phyloP scores from a whole-genome alignment of 2,329 filamentous ascomycete species.

The Thielaviopsis euricoi region DNA sequence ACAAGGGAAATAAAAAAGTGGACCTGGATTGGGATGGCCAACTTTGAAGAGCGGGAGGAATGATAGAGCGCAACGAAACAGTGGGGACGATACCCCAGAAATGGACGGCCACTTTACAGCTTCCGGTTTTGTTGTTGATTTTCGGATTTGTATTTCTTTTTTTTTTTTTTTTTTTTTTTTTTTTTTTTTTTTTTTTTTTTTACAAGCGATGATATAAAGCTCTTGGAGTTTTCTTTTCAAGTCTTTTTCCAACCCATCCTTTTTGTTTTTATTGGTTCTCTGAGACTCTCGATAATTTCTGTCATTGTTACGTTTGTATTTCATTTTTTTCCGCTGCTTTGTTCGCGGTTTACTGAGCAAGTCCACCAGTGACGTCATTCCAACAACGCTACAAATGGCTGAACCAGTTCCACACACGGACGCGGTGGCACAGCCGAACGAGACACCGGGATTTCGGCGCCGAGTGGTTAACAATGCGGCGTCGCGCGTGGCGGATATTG shows the following conservation, averaged over 20 bases:
- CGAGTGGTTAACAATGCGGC: not conserved
- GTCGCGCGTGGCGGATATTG: not conserved
- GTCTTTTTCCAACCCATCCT: no score
- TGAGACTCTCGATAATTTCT: no score
- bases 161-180: no score
- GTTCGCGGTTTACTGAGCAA: no score
- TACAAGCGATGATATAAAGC: no score
- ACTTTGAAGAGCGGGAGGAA: not conserved
- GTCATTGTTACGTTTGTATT: no score
- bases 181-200: no score
- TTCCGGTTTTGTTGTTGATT: not conserved
- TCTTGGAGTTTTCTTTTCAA: no score
- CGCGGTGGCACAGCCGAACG: not conserved
- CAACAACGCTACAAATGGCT: not conserved
- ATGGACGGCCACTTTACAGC: not conserved
- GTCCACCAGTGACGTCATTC: not conserved
- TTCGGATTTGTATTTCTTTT: not conserved
- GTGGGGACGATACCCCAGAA: not conserved
- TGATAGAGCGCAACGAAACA: not conserved
- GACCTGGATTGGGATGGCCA: not conserved
- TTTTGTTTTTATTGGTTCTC: no score
- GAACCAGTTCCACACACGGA: no score
- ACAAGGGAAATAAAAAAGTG: not conserved
- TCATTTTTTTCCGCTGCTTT: no score
- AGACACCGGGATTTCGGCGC: not conserved